phyloP scores from a whole-genome alignment of 2,329 filamentous ascomycete species.

The Colletotrichum euphorbiae region DNA sequence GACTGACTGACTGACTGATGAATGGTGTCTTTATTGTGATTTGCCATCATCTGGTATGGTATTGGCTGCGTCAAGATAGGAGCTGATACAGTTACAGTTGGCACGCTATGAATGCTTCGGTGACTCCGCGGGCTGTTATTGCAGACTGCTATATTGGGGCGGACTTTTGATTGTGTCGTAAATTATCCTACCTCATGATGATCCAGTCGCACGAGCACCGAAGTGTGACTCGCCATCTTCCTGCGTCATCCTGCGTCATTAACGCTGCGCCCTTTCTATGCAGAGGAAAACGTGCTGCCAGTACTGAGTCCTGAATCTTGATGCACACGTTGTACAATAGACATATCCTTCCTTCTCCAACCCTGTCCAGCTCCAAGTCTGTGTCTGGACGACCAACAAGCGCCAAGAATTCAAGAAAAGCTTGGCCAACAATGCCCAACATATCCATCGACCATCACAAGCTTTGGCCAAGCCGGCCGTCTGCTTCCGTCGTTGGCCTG shows the following conservation, averaged over 20 bases:
- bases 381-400: not conserved
- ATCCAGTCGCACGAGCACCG: not conserved
- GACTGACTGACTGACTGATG: too few relatives aligned
- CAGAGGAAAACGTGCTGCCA: too few relatives aligned
- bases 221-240: not conserved
- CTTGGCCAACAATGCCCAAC: constrained; percentile 27
- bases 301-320: too few relatives aligned
- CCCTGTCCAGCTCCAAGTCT: not conserved
- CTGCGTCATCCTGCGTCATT: not conserved
- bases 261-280: not conserved
- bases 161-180: not conserved
- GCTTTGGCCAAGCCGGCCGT: constrained; percentile 34
- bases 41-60: not conserved
- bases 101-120: not conserved
- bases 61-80: not conserved
- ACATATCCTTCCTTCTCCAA: too few relatives aligned
- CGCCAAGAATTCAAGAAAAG: constrained; percentile 8
- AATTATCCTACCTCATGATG: not conserved
- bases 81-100: not conserved
- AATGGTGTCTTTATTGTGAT: not conserved
- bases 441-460: constrained; percentile 8
- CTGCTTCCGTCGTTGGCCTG: constrained; percentile 1
- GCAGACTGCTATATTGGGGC: not conserved
- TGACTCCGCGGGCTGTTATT: not conserved
- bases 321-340: too few relatives aligned